Base-by-base conservation (phyloP, 2,329 filamentous ascomycete species). In the Neonectria punicea region DNA sequence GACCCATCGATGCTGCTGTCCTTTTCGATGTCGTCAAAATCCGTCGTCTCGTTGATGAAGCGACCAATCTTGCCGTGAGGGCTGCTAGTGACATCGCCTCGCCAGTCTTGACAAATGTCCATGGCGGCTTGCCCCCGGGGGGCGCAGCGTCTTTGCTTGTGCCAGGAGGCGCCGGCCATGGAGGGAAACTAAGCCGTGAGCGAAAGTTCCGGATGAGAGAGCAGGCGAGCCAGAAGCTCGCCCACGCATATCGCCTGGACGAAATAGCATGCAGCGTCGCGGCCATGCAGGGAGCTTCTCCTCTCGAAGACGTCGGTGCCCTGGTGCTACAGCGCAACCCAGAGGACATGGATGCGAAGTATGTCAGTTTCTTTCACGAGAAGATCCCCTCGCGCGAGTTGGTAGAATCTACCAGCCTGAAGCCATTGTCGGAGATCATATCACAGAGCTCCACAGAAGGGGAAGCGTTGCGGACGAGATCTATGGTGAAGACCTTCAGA, bases 321-420 rank as follows among this genome's bases (percentile, higher is more conserved):
- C 82, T 91, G 66, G 93, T 97, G 34, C 80, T 96, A 66, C 89
- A 92, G 76, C 85, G 92, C 66, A 90, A 87, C 65, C 84, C 88
- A n/a, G 77, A 84, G 55, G 89, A 94, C 74, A 79, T 84, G 47
- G 92, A 96, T 74, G 93, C 92, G 30, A 92, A 91, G 78, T 96
- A 96, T 76, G 93, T 96, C n/a, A 92, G 96, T 76, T 96, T 95
- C 80, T 97, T 97, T 78, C 92, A 95, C 79, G 92, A 97, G 80
- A 96, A 95, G 85, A 94, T 96, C 28, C 91, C 92, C 1, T 92
- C 89, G 44, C 83, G 91, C 46, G 89, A 91, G 76, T 82, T 96
- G 76, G 91, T 89, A 39, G 88, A 93, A 73, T 90, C 86, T 71
- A 94, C 92, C 9, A 90, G 87, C 67, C 79, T 94, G 61, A 81